Evolutionary conservation across 176 grass and related monocot species (phyloP), one percentile per base, ranked within the genome.

Genomic region (Miscanthus lutarioriparius): DNA sequence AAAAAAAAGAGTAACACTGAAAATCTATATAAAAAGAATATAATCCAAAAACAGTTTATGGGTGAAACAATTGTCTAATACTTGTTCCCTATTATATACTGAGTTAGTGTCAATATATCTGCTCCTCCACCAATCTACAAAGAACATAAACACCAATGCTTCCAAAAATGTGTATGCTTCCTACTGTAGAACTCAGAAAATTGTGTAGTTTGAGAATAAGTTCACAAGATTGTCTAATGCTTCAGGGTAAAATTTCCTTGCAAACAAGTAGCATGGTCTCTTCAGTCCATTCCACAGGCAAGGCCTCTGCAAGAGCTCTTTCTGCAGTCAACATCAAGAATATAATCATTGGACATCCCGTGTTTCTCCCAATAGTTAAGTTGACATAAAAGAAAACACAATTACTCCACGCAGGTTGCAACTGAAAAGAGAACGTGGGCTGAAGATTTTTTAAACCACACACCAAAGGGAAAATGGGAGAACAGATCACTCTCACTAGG

Each of bases 191-290:
- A 66, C 59, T 89, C 66, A 92, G 26, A 92, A 88, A 51, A 85
- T 82, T 38, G 85, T 91, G 64, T 91, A 91, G 61, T 85, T 91
- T 17, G 86, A 91, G 86, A 91, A 92, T 63, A 92, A 39, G 32
- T 76, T 66, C 80, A 89, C n/a, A 45, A 91, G 80, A 67, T 92
- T 89, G 22, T 77, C 58, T 35, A 84, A 79, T 67, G 80, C 16
- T 85, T 91, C 89, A 39, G 89, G 89, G 17, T 85, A 88, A 80
- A 91, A 91, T 63, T 88, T 91, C 77, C 89, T 87, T 23, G 82
- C 89, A 88, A 91, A 91, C 43, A 91, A 81, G 64, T 88, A 91
- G 54, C 89, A 91, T n/a, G 89, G 85, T 77, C 90, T 83, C 86
- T 88, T 85, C 33, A 82, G 73, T 71, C 89, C 89, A 77, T 91